Percentiles rank a stretch among this genome's conserved stretches.
Conservation (phyloP, 1,139 yeast genomes). For the Scheffersomyces quercinus region DNA sequence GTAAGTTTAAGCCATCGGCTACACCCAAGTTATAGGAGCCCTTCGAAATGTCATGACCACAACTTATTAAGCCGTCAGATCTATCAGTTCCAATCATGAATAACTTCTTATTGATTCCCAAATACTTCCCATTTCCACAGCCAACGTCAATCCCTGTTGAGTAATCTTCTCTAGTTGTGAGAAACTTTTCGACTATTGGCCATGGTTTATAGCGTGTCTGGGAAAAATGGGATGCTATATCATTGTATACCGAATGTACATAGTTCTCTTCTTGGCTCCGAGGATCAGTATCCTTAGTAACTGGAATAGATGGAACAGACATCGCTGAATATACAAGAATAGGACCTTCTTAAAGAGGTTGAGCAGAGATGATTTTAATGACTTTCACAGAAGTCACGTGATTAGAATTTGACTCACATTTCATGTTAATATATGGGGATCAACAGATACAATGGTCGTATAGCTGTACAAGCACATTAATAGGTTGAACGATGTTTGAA, state of each 20-base stretch:
- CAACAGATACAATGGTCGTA: too few relatives aligned
- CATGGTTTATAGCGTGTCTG: constrained; percentile 94
- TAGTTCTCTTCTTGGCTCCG: constrained; percentile 66
- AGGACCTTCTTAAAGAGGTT: too few relatives aligned
- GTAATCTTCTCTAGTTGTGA: constrained; percentile 36
- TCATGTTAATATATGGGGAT: too few relatives aligned
- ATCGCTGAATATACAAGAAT: constrained; percentile 9
- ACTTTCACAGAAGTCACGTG: too few relatives aligned
- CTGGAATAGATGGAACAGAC: constrained; percentile 36
- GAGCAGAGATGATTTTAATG: too few relatives aligned
- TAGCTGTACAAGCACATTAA: too few relatives aligned
- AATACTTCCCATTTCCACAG: constrained; percentile 94
- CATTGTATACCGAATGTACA: constrained; percentile 89
- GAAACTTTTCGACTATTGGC: constrained; percentile 86
- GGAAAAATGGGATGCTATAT: constrained; percentile 90
- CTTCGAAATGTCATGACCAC: constrained; percentile 58
- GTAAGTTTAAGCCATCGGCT: constrained; percentile 75
- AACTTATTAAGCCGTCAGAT: constrained; percentile 71
- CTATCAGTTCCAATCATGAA: constrained; percentile 81
- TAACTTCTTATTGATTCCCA: constrained; percentile 66
- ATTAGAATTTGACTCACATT: too few relatives aligned
- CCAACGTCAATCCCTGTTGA: constrained; percentile 73
- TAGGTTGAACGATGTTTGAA: too few relatives aligned
- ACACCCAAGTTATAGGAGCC: constrained; percentile 47
- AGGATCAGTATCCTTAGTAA: constrained; percentile 40